phyloP scores from a whole-genome alignment of 371 early-diverging fungal species.

The Massospora cicadina region DNA sequence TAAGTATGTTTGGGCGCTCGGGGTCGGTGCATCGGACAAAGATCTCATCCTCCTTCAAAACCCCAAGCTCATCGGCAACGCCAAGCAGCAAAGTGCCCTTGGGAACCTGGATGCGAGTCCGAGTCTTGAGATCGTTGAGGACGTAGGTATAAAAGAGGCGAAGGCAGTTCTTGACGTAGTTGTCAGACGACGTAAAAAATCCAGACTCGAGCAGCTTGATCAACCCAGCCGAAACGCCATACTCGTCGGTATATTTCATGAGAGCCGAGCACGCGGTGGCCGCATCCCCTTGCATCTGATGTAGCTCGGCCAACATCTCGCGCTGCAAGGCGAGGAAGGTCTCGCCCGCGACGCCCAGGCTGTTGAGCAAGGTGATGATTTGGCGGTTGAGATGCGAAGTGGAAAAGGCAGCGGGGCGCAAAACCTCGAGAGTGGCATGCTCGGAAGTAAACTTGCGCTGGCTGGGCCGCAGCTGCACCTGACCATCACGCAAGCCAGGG shows the following conservation, averaged over 20 bases:
- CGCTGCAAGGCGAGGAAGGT: slow-evolving; percentile 30
- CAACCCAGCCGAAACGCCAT: slow-evolving; percentile 29
- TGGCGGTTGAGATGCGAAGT: slow-evolving; percentile 56
- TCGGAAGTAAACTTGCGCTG: slow-evolving; percentile 46
- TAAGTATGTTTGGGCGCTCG: slow-evolving; percentile 13
- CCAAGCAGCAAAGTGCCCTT: slow-evolving; percentile 56
- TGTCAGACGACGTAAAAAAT: slow-evolving; percentile 30
- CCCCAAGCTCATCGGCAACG: slow-evolving; percentile 53
- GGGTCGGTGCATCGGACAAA: slow-evolving; percentile 35
- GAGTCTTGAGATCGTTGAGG: slow-evolving; percentile 43
- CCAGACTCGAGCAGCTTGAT: slow-evolving; percentile 33
- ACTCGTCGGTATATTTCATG: slow-evolving; percentile 28
- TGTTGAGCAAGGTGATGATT: slow-evolving; percentile 41
- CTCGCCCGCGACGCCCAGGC: slow-evolving; percentile 39
- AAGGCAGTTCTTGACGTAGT: slow-evolving; percentile 32
- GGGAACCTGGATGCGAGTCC: slow-evolving; percentile 44
- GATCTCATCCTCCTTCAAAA: slow-evolving; percentile 45
- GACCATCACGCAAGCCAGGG: slow-evolving; percentile 10
- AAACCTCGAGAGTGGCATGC: slow-evolving; percentile 41
- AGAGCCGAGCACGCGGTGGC: slow-evolving; percentile 27
- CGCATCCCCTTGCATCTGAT: slow-evolving; percentile 23
- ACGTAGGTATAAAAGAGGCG: slow-evolving; percentile 28
- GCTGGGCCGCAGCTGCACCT: slow-evolving; percentile 38
- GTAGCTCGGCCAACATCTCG: slow-evolving; percentile 25
- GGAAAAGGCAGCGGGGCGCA: slow-evolving; percentile 30